A percentile compares a stretch with the other conserved stretches of the same genome.
These are phyloP conservation scores for Tricholomella constricta DNA, from an alignment of 768 basidiomycete genomes.

Conservation along the genomic window DNA sequence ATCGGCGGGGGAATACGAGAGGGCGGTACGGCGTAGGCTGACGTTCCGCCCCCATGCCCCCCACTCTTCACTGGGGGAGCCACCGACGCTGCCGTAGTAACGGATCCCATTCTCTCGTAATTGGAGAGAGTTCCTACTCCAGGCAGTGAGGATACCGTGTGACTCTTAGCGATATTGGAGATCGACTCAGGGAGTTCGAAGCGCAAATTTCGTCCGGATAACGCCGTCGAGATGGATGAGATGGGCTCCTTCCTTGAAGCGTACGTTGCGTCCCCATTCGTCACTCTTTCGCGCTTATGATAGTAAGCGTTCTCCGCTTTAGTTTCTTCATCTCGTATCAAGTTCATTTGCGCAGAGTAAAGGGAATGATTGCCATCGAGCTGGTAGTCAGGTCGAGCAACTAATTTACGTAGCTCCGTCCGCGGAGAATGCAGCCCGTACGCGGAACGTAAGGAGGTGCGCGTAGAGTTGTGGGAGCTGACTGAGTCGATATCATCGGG, in stretches of 20 bases:
- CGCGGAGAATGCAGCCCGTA: background rate
- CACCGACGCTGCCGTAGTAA: background rate
- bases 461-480: slow-evolving; percentile 10
- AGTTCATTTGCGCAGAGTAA: background rate
- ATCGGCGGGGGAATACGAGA: too few relatives aligned
- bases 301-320: too few relatives aligned
- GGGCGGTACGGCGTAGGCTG: too few relatives aligned
- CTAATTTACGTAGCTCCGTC: background rate
- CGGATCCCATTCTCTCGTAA: background rate
- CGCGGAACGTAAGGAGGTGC: background rate
- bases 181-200: background rate
- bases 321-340: background rate
- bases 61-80: too few relatives aligned
- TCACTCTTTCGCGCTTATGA: too few relatives aligned
- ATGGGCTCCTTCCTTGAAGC: background rate
- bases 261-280: too few relatives aligned
- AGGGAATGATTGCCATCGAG: background rate
- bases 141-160: slow-evolving; percentile 11
- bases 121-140: background rate
- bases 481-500: slow-evolving; percentile 8
- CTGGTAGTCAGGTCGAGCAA: background rate
- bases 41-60: too few relatives aligned
- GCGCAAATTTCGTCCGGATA: background rate
- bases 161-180: background rate
- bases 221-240: background rate